Conservation (phyloP, 2,329 filamentous ascomycete species). For the Rhexocercosporidium sp. region DNA sequence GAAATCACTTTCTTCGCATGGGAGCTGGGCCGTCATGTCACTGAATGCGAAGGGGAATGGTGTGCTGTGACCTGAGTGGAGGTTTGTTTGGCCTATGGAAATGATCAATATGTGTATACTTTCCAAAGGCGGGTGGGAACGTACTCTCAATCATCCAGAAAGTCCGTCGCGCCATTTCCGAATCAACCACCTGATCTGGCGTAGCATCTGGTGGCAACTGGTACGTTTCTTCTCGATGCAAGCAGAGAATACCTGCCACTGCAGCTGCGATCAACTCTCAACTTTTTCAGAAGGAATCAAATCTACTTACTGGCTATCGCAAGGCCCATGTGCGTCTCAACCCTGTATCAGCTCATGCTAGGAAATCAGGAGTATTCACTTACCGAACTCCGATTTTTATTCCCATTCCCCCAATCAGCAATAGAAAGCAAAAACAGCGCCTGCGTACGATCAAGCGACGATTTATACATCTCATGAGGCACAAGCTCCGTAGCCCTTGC, state of each 20-base stretch:
- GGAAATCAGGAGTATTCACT: constrained; percentile 30
- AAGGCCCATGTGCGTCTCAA: constrained; percentile 49
- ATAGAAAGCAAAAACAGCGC: constrained; percentile 64
- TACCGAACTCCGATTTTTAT: constrained; percentile 59
- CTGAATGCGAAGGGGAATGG: constrained; percentile 43
- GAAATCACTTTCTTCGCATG: constrained; percentile 47
- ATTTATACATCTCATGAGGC: constrained; percentile 56
- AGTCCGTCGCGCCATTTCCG: constrained; percentile 44
- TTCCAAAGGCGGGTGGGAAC: not conserved
- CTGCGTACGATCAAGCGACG: constrained; percentile 60
- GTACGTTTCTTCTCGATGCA: constrained; percentile 47
- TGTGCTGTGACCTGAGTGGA: constrained; percentile 45
- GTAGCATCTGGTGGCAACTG: constrained; percentile 34
- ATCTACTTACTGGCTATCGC: constrained; percentile 34
- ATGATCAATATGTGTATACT: not conserved
- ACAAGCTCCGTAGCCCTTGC: constrained; percentile 55
- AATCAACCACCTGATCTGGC: constrained; percentile 41
- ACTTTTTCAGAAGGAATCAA: not conserved
- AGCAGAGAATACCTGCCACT: constrained; percentile 44
- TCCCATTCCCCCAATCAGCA: constrained; percentile 61
- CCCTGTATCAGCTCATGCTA: not conserved
- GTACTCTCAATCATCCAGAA: constrained; percentile 46
- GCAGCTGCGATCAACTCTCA: not conserved
- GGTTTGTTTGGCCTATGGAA: constrained; percentile 41
- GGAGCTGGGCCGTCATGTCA: constrained; percentile 46